phyloP scores from a whole-genome alignment of 495 filamentous ascomycete species.

The Friedmanniomyces simplex region DNA sequence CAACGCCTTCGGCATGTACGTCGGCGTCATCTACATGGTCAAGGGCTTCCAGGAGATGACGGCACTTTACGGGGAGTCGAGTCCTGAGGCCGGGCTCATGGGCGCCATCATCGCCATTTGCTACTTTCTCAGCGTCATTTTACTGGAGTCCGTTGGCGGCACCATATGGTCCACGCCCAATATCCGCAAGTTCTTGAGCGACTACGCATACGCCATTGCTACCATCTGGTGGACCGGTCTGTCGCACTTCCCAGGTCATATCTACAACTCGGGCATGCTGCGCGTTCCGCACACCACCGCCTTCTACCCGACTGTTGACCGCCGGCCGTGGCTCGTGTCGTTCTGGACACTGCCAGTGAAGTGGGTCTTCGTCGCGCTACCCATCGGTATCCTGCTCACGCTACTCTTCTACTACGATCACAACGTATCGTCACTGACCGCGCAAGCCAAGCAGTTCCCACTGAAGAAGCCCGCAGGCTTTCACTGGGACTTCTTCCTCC shows the following conservation, averaged over 20 bases:
- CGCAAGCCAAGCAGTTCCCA: too few relatives aligned
- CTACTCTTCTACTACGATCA: constrained; percentile 92
- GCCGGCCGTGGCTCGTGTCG: constrained; percentile 69
- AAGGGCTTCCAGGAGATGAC: constrained; percentile 32
- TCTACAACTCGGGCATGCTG: constrained; percentile 23
- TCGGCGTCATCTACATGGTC: constrained; percentile 34
- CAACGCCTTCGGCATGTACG: constrained; percentile 38
- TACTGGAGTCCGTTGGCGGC: constrained; percentile 28
- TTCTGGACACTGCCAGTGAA: constrained; percentile 75
- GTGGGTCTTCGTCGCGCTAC: constrained; percentile 78
- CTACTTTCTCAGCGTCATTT: constrained; percentile 30
- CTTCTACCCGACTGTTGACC: constrained; percentile 74
- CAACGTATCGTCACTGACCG: too few relatives aligned
- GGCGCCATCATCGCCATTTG: constrained; percentile 31
- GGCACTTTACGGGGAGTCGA: constrained; percentile 21
- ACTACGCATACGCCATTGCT: constrained; percentile 33
- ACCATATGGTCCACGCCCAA: constrained; percentile 27
- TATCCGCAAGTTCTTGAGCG: constrained; percentile 31
- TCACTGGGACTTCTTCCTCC: too few relatives aligned
- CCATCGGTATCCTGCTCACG: constrained; percentile 76
- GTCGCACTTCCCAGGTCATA: constrained; percentile 24
- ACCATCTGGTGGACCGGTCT: constrained; percentile 32
- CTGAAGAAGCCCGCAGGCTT: too few relatives aligned
- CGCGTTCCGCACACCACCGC: constrained; percentile 37
- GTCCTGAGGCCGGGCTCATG: constrained; percentile 25